Evolutionary conservation across 805 yeast species (phyloP).

Genomic region (Suhomyces canberraensis): DNA sequence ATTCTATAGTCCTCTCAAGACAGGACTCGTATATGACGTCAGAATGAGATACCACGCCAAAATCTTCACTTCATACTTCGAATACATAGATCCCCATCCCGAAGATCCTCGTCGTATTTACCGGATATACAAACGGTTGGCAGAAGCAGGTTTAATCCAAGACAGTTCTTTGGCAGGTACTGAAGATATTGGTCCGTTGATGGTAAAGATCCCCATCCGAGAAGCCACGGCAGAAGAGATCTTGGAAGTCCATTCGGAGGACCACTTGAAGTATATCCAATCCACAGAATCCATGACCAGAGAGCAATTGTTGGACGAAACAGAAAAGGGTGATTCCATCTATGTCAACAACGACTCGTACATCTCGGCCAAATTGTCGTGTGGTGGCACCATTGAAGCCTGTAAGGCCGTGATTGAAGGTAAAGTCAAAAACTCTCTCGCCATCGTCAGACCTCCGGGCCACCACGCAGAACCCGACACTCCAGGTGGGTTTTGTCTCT

Average conservation of each 20-base stretch:
- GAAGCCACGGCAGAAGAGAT: constrained; percentile 88
- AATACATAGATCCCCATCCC: constrained; percentile 97
- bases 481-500: constrained; percentile 96
- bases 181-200: constrained; percentile 77
- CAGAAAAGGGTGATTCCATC: constrained; percentile 91
- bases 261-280: constrained; percentile 72
- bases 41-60: constrained; percentile 97
- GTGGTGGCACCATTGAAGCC: constrained; percentile 97
- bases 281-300: constrained; percentile 75
- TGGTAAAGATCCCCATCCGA: constrained; percentile 86
- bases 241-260: constrained; percentile 76
- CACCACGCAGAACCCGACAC: constrained; percentile 98
- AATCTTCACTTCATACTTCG: constrained; percentile 85
- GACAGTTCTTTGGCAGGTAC: constrained; percentile 74
- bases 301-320: constrained; percentile 72
- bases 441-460: constrained; percentile 98
- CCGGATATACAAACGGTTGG: constrained; percentile 86
- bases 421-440: constrained; percentile 83
- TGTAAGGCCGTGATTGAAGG: constrained; percentile 95
- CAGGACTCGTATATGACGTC: constrained; percentile 94
- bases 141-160: constrained; percentile 85
- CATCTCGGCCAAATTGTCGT: constrained; percentile 82
- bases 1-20: constrained; percentile 71
- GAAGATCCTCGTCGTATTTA: constrained; percentile 97
- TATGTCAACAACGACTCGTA: constrained; percentile 90